phyloP scores from a whole-genome alignment of 306 rosid genomes.

The Ormosia emarginata region DNA sequence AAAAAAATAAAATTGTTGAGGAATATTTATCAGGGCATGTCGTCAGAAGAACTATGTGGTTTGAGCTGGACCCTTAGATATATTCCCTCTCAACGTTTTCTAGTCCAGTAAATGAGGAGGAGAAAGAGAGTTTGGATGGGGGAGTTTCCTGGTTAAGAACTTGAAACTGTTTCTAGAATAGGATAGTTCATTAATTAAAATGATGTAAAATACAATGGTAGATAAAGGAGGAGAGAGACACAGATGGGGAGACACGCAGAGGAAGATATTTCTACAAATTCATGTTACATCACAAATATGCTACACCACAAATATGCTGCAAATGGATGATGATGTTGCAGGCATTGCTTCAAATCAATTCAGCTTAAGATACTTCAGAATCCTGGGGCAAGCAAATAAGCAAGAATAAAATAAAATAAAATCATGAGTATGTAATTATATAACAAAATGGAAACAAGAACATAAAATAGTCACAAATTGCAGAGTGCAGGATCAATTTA shows the following conservation, averaged over 20 bases:
- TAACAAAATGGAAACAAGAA: not conserved
- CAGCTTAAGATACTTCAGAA: constrained; percentile 32
- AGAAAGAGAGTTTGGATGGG: not conserved
- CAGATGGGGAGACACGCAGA: too few species aligned
- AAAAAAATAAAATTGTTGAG: not conserved
- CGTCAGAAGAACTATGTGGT: not conserved
- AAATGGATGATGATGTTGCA: not conserved
- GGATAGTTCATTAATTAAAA: not conserved
- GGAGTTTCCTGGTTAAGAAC: not conserved
- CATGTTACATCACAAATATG: too few species aligned
- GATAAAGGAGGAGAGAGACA: not conserved
- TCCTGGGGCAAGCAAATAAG: constrained; percentile 14
- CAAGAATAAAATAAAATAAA: not conserved
- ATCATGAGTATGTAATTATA: not conserved
- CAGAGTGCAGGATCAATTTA: not conserved
- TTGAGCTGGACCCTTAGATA: not conserved
- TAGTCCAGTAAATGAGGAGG: not conserved
- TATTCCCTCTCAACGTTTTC: not conserved
- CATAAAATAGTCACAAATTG: not conserved
- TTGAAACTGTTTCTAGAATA: not conserved
- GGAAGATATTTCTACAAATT: not conserved
- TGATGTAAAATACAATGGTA: not conserved
- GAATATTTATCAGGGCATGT: not conserved
- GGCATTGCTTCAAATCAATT: constrained; percentile 7
- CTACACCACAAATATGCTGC: not conserved